Evolutionary conservation across 805 yeast genomes (phyloP).

Genomic region (Cyberlindnera xishuangbannaensis): DNA sequence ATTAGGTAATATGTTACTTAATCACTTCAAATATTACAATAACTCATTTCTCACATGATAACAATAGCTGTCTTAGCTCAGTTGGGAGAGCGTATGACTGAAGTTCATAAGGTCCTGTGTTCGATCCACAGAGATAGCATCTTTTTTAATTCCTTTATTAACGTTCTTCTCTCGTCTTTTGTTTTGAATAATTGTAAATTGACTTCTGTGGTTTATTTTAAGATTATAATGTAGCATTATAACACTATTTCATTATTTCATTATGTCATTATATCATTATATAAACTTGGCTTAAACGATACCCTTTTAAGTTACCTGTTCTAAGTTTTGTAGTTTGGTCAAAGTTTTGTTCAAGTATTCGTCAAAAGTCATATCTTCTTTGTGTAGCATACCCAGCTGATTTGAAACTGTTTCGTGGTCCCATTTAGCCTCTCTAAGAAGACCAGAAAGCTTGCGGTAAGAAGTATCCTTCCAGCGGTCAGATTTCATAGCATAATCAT

Average conservation of each 20-base stretch:
- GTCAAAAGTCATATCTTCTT: conserved; percentile 11
- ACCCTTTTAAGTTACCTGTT: too few species aligned
- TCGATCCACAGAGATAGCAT: conserved; percentile 71
- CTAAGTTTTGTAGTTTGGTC: conserved; percentile 5
- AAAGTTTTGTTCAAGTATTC: conserved; percentile 16
- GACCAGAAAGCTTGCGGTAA: conserved; percentile 17
- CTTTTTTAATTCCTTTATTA: too few species aligned
- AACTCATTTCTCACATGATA: too few species aligned
- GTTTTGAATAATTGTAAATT: not conserved
- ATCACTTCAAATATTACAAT: too few species aligned
- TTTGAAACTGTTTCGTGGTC: not conserved
- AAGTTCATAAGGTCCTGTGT: conserved; percentile 77
- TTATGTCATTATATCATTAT: too few species aligned
- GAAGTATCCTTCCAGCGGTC: conserved; percentile 19
- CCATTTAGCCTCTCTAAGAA: conserved; percentile 20
- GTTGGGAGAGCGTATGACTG: conserved; percentile 32
- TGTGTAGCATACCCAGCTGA: conserved; percentile 1
- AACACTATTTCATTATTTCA: too few species aligned
- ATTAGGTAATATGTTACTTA: too few species aligned
- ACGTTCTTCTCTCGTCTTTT: too few species aligned
- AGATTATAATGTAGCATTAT: too few species aligned
- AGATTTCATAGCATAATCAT: conserved; percentile 14
- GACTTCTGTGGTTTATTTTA: not conserved
- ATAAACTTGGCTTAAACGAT: too few species aligned
- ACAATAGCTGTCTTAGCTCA: conserved; percentile 27